Conservation (phyloP, 2,329 filamentous ascomycete genomes). For the Ciborinia camelliae region DNA sequence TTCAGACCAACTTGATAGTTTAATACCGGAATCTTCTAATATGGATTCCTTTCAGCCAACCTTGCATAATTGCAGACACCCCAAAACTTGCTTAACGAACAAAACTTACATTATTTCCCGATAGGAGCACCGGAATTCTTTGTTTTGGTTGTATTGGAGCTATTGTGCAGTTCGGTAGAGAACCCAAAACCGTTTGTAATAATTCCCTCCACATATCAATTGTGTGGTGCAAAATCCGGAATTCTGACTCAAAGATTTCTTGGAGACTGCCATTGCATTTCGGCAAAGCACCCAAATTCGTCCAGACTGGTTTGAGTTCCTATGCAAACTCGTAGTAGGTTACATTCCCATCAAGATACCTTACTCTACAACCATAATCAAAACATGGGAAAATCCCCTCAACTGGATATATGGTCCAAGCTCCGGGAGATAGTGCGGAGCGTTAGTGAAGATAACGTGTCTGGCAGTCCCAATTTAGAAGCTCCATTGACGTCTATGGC, state of each 20-base stretch:
- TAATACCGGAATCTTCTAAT: neutral
- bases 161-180: neutral
- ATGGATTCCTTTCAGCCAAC: neutral
- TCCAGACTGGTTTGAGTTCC: neutral
- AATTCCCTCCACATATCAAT: neutral
- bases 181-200: neutral
- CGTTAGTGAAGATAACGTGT: neutral
- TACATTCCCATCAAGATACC: neutral
- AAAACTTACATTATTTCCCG: neutral
- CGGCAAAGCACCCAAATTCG: neutral
- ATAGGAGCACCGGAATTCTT: slow-evolving; percentile 6
- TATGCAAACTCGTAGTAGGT: neutral
- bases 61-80: neutral
- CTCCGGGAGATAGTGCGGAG: slow-evolving; percentile 7
- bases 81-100: neutral
- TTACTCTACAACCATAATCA: neutral
- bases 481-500: slow-evolving; percentile 1
- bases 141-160: neutral
- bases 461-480: slow-evolving; percentile 8
- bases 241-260: neutral
- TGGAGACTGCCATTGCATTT: neutral
- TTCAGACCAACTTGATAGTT: neutral
- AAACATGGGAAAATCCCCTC: neutral
- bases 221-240: neutral
- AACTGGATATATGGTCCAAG: neutral